Percentiles rank a stretch among this genome's conserved stretches.
Conservation (phyloP, 805 yeast species). For the Schizosaccharomyces lindneri region DNA sequence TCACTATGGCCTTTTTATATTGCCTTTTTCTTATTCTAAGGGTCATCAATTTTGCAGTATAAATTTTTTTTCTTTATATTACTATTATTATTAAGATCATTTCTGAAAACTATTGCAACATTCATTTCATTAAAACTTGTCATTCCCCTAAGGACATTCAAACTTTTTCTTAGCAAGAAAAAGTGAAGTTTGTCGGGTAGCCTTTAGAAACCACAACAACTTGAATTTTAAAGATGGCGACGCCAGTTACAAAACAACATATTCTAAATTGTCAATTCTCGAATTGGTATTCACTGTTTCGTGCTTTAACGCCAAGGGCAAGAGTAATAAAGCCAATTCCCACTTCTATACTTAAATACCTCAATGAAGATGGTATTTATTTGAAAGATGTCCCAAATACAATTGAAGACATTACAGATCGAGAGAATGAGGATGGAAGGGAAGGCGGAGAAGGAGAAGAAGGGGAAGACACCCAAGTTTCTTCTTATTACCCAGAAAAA, state of each 20-base stretch:
- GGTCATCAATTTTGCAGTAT: too few species aligned
- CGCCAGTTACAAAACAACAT: not conserved
- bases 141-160: too few species aligned
- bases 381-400: slow-evolving; percentile 24
- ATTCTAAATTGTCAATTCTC: slow-evolving; percentile 13
- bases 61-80: too few species aligned
- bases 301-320: slow-evolving; percentile 24
- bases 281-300: slow-evolving; percentile 32
- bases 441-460: slow-evolving; percentile 18
- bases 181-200: too few species aligned
- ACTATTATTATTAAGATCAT: too few species aligned
- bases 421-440: slow-evolving; percentile 11
- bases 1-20: too few species aligned
- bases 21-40: too few species aligned
- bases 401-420: not conserved
- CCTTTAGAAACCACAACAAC: too few species aligned
- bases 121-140: too few species aligned
- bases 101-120: too few species aligned
- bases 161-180: too few species aligned
- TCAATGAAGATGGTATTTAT: slow-evolving; percentile 41
- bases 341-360: slow-evolving; percentile 28
- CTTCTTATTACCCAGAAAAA: slow-evolving; percentile 19
- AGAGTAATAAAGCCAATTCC: slow-evolving; percentile 35
- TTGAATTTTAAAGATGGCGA: not conserved
- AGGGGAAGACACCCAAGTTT: slow-evolving; percentile 19